Evolutionary conservation across 1,139 yeast species (phyloP).

Genomic region (Zygoascus meyerae): DNA sequence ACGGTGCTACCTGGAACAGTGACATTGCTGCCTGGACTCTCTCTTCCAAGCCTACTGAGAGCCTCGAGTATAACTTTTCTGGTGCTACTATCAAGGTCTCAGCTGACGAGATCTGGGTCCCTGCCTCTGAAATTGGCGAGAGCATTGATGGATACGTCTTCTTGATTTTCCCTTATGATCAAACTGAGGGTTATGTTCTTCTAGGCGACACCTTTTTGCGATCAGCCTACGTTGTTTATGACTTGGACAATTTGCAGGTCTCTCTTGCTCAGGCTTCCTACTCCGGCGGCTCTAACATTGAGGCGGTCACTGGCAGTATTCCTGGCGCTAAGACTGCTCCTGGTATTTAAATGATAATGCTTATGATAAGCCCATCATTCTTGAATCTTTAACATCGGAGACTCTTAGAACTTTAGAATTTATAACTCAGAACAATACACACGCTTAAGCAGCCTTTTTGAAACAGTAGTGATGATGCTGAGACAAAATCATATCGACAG

Average conservation of each 20-base stretch:
- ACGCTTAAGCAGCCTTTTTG: too few species aligned
- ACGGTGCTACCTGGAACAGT: conserved; percentile 17
- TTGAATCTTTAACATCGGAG: too few species aligned
- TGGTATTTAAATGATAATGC: not conserved
- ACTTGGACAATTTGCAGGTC: conserved; percentile 54
- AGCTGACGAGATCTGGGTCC: conserved; percentile 31
- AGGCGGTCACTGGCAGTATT: conserved; percentile 18
- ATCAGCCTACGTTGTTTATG: conserved; percentile 65
- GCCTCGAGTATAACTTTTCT: conserved; percentile 37
- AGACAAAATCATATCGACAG: too few species aligned
- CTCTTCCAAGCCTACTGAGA: conserved; percentile 8
- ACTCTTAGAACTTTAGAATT: too few species aligned
- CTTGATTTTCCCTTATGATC: conserved; percentile 21
- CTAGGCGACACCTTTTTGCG: conserved; percentile 68
- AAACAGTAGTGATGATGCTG: too few species aligned
- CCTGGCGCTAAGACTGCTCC: conserved; percentile 17
- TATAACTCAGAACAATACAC: too few species aligned
- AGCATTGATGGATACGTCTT: conserved; percentile 13
- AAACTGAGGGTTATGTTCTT: conserved; percentile 28
- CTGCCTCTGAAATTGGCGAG: conserved; percentile 34
- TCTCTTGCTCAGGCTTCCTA: conserved; percentile 39
- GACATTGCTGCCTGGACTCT: conserved; percentile 13
- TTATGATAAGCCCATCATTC: too few species aligned
- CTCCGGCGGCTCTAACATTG: conserved; percentile 21
- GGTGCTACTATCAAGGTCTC: conserved; percentile 42